Percentiles rank a stretch among this genome's conserved stretches.
phyloP scores from a whole-genome alignment of 2,329 filamentous ascomycete genomes.

The Zasmidium angulare region DNA sequence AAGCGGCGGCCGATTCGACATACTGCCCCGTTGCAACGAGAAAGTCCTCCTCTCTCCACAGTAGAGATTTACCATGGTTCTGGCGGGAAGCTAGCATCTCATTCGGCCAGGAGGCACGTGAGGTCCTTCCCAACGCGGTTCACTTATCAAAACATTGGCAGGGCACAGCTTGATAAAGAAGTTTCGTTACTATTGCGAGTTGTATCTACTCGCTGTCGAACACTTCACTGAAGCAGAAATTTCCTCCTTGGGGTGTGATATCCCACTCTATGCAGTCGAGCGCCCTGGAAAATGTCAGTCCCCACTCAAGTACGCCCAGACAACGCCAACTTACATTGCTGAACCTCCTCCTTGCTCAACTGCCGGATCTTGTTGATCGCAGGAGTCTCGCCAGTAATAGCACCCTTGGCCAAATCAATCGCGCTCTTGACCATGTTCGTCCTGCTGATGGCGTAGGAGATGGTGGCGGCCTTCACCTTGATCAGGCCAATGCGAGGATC shows the following conservation, averaged over 20 bases:
- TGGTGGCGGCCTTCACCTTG: constrained; percentile 69
- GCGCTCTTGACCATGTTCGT: constrained; percentile 64
- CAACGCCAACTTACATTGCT: constrained; percentile 49
- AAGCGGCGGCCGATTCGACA: no score
- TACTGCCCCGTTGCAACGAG: no score
- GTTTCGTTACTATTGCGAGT: no score
- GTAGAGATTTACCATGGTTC: neutral
- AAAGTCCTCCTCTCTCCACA: neutral
- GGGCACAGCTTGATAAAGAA: no score
- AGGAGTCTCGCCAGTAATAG: constrained; percentile 69
- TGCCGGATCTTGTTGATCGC: constrained; percentile 75
- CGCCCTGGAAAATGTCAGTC: constrained; percentile 10
- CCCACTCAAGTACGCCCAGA: neutral
- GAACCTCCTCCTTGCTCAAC: constrained; percentile 65
- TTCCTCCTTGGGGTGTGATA: neutral
- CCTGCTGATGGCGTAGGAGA: constrained; percentile 66
- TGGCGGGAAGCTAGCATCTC: neutral
- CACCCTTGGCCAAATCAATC: constrained; percentile 72
- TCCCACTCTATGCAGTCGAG: constrained; percentile 4
- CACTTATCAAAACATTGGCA: neutral
- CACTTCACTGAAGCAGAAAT: neutral
- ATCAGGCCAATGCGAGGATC: constrained; percentile 84
- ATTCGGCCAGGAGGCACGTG: neutral
- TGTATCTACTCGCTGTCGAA: neutral
- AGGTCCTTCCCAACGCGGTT: neutral